Conservation (phyloP, 2,329 filamentous ascomycete species). For the Ascochyta lentis region DNA sequence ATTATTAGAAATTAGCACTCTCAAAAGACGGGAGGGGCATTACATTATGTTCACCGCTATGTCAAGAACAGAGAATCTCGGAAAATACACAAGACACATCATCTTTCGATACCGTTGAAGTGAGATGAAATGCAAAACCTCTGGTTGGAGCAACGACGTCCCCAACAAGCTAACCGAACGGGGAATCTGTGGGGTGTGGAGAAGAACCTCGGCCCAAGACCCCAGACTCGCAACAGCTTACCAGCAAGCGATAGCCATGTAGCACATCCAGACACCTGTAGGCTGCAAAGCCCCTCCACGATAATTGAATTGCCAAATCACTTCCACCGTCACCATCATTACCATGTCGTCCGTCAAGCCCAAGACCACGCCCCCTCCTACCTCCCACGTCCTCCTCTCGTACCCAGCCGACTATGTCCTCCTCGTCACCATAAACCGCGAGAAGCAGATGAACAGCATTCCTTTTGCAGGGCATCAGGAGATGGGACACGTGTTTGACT, state of each 20-base stretch:
- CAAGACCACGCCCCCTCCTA: constrained; percentile 39
- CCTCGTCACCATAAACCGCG: constrained; percentile 62
- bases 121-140: no score
- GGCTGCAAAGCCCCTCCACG: neutral
- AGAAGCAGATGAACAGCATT: constrained; percentile 56
- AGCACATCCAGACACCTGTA: neutral
- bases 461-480: constrained; percentile 55
- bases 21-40: no score
- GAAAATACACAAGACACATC: no score
- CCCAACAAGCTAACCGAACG: neutral
- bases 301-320: neutral
- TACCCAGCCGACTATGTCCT: constrained; percentile 58
- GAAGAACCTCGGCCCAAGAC: constrained; percentile 11
- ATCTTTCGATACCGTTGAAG: no score
- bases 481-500: constrained; percentile 57
- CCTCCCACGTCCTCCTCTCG: constrained; percentile 49
- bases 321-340: neutral
- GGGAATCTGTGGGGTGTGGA: constrained; percentile 2
- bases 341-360: constrained; percentile 38
- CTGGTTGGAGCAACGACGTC: no score
- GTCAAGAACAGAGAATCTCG: no score
- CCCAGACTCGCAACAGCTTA: constrained; percentile 11
- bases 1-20: no score
- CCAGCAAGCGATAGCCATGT: constrained; percentile 10
- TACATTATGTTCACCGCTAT: no score